Evolutionary conservation across 345 rosid genomes (phyloP), one percentile per base, ranked within the genome.

Genomic region (Cochlearia excelsa): DNA sequence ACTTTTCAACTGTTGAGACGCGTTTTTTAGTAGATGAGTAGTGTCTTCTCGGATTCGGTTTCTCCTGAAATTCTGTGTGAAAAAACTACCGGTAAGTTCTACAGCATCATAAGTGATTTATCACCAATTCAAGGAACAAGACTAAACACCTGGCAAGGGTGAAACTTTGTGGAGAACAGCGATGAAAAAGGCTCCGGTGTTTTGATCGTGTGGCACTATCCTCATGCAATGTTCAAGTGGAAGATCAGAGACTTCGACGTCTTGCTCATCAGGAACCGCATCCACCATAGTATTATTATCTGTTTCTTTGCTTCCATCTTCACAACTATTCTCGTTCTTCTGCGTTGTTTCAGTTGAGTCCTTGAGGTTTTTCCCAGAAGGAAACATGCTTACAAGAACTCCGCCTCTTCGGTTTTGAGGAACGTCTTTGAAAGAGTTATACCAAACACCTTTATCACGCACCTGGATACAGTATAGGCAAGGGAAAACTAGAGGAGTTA

Each of bases 141-240:
- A 60, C 35, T 26, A 26, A 31, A 59, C 70, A 87, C 97, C 96
- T 71, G 95, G 90, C 58, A 90, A 65, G 51, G 81, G 68, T 35
- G 84, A 88, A 64, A 79, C 59, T 75, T 93, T 94, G 54, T 71
- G 81, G 55, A 90, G 78, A 58, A 94, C 90, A 9, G 96, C 96
- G 59, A 94, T 81, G 77, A 94, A 94, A 68, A 94, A 94, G 64
- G 96, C 96, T 74, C 96, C 99, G 2, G 85, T 78, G 74, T 90
- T 94, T 77, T 94, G 99, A 85, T 94, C 96, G 69, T 90, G 97
- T 72, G 99, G 97, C 42, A 85, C 44, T 60, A 93, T 82, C 80
- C 97, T 90, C 83, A 90, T 84, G 87, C 99, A 94, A 27, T 81
- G 79, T 63, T 87, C 95, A 40, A 31, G 42, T 40, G n/a, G 39